Evolutionary conservation across 768 basidiomycete genomes (phyloP).

Genomic region (Rhodotorula babjevae): DNA sequence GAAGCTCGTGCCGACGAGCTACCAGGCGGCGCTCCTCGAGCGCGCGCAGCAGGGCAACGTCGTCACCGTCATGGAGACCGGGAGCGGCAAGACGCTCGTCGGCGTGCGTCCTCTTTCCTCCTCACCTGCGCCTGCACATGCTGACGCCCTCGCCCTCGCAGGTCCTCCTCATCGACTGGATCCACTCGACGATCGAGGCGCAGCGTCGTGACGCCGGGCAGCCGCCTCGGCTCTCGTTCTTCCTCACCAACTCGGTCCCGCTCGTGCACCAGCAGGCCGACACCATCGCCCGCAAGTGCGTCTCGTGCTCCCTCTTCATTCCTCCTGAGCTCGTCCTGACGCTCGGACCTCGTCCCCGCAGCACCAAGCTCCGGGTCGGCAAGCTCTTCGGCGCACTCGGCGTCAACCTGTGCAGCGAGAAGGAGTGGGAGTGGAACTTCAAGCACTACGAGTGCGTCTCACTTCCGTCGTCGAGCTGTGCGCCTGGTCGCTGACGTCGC

Average conservation of each 20-base stretch:
- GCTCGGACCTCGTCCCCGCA: neutral
- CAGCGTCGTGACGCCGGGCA: neutral
- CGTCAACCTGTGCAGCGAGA: conserved; percentile 11
- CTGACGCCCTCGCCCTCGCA: neutral
- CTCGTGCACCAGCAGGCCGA: conserved; percentile 19
- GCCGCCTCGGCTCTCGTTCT: conserved; percentile 10
- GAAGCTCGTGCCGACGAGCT: conserved; percentile 14
- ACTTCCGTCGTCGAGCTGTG: neutral
- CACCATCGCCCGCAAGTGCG: conserved; percentile 8
- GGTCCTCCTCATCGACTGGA: conserved; percentile 18
- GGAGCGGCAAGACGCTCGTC: conserved; percentile 24
- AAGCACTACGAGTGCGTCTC: conserved; percentile 7
- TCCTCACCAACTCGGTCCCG: conserved; percentile 20
- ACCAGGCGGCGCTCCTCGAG: conserved; percentile 15
- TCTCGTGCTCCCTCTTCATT: neutral
- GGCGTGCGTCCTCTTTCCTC: neutral
- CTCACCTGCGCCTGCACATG: neutral
- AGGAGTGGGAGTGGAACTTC: conserved; percentile 12
- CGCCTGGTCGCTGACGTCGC: neutral
- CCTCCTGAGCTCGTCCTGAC: no score
- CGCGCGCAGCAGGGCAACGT: conserved; percentile 12
- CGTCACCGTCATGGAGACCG: conserved; percentile 7
- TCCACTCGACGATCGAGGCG: neutral
- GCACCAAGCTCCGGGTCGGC: conserved; percentile 16
- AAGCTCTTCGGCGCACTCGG: conserved; percentile 20